Evolutionary conservation across 1,284 basidiomycete genomes (phyloP), one percentile per base, ranked within the genome.

Genomic region (Leccinum holopus): DNA sequence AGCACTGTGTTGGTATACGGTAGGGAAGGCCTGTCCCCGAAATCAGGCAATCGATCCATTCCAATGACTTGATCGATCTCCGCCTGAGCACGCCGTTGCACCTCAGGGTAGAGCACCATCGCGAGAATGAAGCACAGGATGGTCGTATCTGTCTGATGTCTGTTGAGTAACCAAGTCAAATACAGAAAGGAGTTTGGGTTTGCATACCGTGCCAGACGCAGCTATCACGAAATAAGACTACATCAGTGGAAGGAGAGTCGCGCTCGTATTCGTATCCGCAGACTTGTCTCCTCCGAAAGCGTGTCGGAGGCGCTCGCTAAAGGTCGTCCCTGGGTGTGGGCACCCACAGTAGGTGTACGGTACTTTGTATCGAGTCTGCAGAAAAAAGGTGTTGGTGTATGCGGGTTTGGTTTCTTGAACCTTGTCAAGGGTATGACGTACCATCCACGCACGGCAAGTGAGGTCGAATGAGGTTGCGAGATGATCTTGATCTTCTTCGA

Each of bases 271-370:
- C 14, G 6, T 14, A 30, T 52, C 51, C 14, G 41, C n/a, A n/a
- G 41, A 18, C 9, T 14, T 51, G 11, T 28, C 25, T 30, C 51
- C 14, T 30, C 51, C 21, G 21, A 72, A 44, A 4, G 60, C 39
- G 1, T 57, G 54, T 6, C 67, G 67, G 2, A 75, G 18, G 25
- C 76, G 72, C 61, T 79, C 74, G 3, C 76, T 78, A 25, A 81
- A 72, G 2, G 74, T 81, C 25, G 77, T 71, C 2, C 78, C 81
- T 0, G 80, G 79, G 1, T 78, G 69, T 1, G 82, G 80, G 61
- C 82, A 83, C 0, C 81, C 81, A 54, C 82, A 83, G 63, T 82
- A 76, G 0, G 75, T 80, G 67, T 83, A 84, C 5, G 77, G 73
- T 4, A 82, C 70, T 2, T 69, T 65, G 66, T 79, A 84, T 4